Evolutionary conservation across 352 stramenopile genomes (phyloP), one percentile per base, ranked within the genome.

Genomic region (Globisporangium mamillatum): DNA sequence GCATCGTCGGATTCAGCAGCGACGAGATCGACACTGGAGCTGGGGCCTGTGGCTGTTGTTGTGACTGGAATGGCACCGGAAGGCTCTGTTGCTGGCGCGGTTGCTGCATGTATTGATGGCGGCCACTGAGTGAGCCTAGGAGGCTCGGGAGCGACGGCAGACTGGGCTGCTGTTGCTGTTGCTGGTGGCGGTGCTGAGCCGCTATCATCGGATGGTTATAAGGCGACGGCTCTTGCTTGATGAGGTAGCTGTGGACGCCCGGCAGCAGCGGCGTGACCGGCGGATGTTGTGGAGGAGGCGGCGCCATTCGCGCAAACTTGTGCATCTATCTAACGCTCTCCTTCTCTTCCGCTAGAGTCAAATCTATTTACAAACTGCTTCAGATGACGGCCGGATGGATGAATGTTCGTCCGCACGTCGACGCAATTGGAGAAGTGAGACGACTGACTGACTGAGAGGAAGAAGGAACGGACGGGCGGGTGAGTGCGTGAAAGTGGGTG

Each of bases 81-180:
- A 66, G 58, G 24, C 20, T 64, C 3, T n/a, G 38, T 2, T 62
- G 50, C 3, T 10, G 61, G 4, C 9, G 61, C 1, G 20, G 59
- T 6, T 16, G 41, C n/a, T 53, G 25, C 44, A 8, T 22, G 38
- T 54, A 55, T 36, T 52, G 38, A 27, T 52, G 36, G 24, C 4
- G 22, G 3, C 53, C 24, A 29, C 24, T 36, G 46, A 61, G 46
- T 25, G 65, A 65, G 32, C 38, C 48, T 6, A 70, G 46, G 18
- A 70, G 56, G 38, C 57, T 70, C 32, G 65, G 65, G 12, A 70
- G 65, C 29, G 65, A 70, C 46, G 65, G 65, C 24, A 70, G 65
- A 54, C 24, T 64, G 12, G 58, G 29, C 36, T 53, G 16, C 50
- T 22, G 22, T 29, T 52, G 54, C 24, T 58, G 52, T 0, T 58